These are phyloP conservation scores for Linum lewisii DNA, from an alignment of 345 rosid genomes.

Conservation along the genomic window DNA sequence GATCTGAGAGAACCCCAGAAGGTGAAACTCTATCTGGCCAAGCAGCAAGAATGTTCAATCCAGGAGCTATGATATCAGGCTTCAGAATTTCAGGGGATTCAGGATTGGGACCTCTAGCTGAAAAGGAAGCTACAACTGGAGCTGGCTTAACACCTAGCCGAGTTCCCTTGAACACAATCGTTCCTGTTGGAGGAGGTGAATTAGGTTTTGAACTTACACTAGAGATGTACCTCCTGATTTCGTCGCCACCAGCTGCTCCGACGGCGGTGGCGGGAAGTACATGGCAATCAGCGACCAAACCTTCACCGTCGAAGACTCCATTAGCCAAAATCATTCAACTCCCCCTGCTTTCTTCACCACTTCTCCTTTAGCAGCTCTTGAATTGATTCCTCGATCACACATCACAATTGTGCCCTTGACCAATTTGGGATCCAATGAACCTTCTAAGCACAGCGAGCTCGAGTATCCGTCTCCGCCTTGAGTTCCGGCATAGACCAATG, in stretches of 20 bases:
- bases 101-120: constrained; percentile 28
- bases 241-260: constrained; percentile 21
- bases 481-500: constrained; percentile 14
- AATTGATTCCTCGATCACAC: constrained; percentile 27
- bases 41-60: constrained; percentile 26
- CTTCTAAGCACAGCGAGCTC: constrained; percentile 18
- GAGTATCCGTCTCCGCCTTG: constrained; percentile 25
- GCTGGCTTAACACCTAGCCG: constrained; percentile 20
- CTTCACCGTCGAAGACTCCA: constrained; percentile 28
- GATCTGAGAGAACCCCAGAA: constrained; percentile 15
- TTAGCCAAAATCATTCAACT: constrained; percentile 24
- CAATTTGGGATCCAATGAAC: constrained; percentile 22
- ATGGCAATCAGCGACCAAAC: constrained; percentile 28
- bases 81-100: constrained; percentile 21
- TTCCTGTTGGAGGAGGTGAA: constrained; percentile 19
- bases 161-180: constrained; percentile 20
- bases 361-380: constrained; percentile 24
- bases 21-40: constrained; percentile 27
- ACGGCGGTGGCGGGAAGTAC: constrained; percentile 25
- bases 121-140: constrained; percentile 24
- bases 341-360: constrained; percentile 29
- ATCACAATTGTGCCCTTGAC: constrained; percentile 19
- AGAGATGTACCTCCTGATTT: constrained; percentile 22
- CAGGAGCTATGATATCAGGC: constrained; percentile 29
- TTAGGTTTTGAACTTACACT: constrained; percentile 12